Base-by-base conservation (phyloP, 164 flowering plant species). In the Paratinospora sagittata region DNA sequence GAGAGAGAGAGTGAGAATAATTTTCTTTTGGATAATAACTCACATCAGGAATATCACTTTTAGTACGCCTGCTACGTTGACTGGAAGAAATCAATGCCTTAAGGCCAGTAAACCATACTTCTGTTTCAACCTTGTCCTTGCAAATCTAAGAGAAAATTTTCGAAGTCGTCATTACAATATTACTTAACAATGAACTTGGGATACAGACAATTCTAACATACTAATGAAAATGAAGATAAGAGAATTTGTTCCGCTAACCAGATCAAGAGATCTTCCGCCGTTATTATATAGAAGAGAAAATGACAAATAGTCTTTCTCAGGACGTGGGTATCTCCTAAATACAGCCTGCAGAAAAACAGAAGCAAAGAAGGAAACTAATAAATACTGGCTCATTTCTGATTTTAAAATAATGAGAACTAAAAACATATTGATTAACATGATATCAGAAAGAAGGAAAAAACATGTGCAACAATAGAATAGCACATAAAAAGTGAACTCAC, bases 301-400 rank as follows among this genome's bases (percentile, higher is more conserved):
- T 66, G 98, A 93, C 64, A 93, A 78, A 76, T 90, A 91, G 23
- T 93, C 97, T 79, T 93, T 93, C 73, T 90, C 98, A 34, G 97
- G 93, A 58, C 94, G 87, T 78, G 86, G 80, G 76, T 78, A 86
- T 85, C 93, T 86, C 80, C 81, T 83, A 67, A 93, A 93, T 19
- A 93, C 96, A 76, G 92, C 88, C 97, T 93, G 88, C 30, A 71
- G 41, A 72, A 61, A n/a, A 79, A 58, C n/a, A n/a, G 60, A 27
- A 69, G 24, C 37, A 62, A 8, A 0, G 27, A 69, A 74, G 36
- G 8, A 30, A 33, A 72, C 27, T n/a, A 21, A 36, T 36, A 19
- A 55, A 3, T 7, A 43, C 11, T 14, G 16, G 8, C 27, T 49
- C 23, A 30, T 17, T 13, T 30, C 17, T 58, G 24, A 63, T n/a